phyloP scores from a whole-genome alignment of 805 yeast genomes.

The Trichomonascus vanleenenianus region DNA sequence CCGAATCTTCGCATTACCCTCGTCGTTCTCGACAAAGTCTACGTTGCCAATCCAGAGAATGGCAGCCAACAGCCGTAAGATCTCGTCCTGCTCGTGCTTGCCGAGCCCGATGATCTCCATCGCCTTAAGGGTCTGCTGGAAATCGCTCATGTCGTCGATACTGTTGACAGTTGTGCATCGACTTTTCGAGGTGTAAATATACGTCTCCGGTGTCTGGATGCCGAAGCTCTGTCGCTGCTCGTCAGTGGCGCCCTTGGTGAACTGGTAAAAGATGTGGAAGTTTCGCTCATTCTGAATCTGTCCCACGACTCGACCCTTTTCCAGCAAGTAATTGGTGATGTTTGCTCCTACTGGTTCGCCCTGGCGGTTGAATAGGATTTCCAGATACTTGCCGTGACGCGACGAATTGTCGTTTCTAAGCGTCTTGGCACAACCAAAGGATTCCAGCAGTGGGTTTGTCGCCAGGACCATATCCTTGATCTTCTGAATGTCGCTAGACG shows the following conservation, averaged over 20 bases:
- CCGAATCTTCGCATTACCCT: conserved; percentile 73
- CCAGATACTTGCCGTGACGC: conserved; percentile 88
- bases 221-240: conserved; percentile 78
- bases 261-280: conserved; percentile 95
- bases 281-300: conserved; percentile 90
- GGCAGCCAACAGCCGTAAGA: conserved; percentile 76
- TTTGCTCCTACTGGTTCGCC: conserved; percentile 93
- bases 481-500: conserved; percentile 62
- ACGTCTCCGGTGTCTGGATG: conserved; percentile 89
- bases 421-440: conserved; percentile 92
- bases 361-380: conserved; percentile 73
- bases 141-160: conserved; percentile 76
- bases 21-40: conserved; percentile 75
- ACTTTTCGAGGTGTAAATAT: conserved; percentile 78
- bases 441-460: conserved; percentile 85
- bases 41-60: conserved; percentile 94
- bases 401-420: conserved; percentile 83
- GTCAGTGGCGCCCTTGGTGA: conserved; percentile 84
- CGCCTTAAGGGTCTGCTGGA: conserved; percentile 71
- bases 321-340: conserved; percentile 88
- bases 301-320: conserved; percentile 94
- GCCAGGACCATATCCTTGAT: conserved; percentile 98
- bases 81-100: conserved; percentile 80
- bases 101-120: conserved; percentile 82
- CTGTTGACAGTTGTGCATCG: conserved; percentile 82